Evolutionary conservation across 2,329 filamentous ascomycete species (phyloP).

Genomic region (Fusarium sp.): DNA sequence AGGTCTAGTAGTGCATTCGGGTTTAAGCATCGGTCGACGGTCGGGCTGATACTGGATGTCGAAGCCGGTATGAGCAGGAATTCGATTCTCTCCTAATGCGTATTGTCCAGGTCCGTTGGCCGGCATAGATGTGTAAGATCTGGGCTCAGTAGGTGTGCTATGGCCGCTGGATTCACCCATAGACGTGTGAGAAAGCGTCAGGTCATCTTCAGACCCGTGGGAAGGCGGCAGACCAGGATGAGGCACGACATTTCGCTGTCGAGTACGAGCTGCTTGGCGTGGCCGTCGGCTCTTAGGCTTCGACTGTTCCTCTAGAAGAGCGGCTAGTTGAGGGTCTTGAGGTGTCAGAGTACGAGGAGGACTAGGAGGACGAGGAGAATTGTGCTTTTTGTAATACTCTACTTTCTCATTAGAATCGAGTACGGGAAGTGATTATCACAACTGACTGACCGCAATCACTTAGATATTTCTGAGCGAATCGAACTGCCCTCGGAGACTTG

Average conservation of each 20-base stretch:
- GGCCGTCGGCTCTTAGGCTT: conserved; percentile 12
- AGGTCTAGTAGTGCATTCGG: neutral
- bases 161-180: neutral
- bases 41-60: neutral
- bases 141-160: neutral
- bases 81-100: neutral
- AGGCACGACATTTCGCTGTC: neutral
- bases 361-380: conserved; percentile 20
- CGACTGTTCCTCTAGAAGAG: conserved; percentile 4
- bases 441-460: conserved; percentile 42
- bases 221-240: neutral
- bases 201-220: neutral
- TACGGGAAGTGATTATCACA: neutral
- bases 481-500: conserved; percentile 54
- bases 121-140: neutral
- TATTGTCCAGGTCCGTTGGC: neutral
- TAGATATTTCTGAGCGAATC: conserved; percentile 54
- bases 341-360: neutral
- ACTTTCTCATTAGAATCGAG: conserved; percentile 8
- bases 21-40: neutral
- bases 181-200: neutral
- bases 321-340: conserved; percentile 15
- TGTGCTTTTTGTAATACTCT: conserved; percentile 39
- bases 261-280: conserved; percentile 2
- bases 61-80: no score